Evolutionary conservation across 345 rosid species (phyloP).

Genomic region (Barbarea vulgaris): DNA sequence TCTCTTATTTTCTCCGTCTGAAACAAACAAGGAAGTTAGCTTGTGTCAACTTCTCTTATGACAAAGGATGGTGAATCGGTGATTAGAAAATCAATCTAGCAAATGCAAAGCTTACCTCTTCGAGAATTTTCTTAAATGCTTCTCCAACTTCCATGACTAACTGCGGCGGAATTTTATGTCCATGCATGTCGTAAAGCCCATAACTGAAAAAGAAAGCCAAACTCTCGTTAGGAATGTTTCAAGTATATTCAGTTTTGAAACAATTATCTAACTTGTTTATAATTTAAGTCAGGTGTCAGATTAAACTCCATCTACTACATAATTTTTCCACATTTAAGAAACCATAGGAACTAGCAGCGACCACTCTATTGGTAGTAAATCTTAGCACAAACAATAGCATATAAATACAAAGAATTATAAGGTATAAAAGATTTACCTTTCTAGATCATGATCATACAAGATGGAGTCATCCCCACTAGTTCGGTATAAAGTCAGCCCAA

Average conservation of each 20-base stretch:
- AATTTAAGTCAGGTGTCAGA: not conserved
- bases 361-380: not conserved
- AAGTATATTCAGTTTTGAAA: not conserved
- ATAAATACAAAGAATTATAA: not conserved
- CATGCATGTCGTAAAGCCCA: constrained; percentile 65
- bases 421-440: constrained; percentile 56
- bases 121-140: constrained; percentile 70
- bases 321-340: not conserved
- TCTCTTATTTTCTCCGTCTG: constrained; percentile 86
- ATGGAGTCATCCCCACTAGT: constrained; percentile 92
- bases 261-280: not conserved
- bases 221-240: constrained; percentile 21
- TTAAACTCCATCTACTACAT: not conserved
- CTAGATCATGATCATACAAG: constrained; percentile 91
- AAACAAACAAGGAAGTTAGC: constrained; percentile 28
- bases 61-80: not conserved
- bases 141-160: constrained; percentile 79
- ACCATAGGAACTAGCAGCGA: not conserved
- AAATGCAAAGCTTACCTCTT: constrained; percentile 54
- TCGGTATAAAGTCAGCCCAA: constrained; percentile 78
- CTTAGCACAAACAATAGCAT: not conserved
- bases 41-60: not conserved
- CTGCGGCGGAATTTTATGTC: constrained; percentile 62
- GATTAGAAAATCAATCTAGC: not conserved
- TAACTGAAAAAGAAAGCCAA: constrained; percentile 52